Evolutionary conservation across 495 filamentous ascomycete species (phyloP), one percentile per base, ranked within the genome.

Genomic region (Penicillium steckii): DNA sequence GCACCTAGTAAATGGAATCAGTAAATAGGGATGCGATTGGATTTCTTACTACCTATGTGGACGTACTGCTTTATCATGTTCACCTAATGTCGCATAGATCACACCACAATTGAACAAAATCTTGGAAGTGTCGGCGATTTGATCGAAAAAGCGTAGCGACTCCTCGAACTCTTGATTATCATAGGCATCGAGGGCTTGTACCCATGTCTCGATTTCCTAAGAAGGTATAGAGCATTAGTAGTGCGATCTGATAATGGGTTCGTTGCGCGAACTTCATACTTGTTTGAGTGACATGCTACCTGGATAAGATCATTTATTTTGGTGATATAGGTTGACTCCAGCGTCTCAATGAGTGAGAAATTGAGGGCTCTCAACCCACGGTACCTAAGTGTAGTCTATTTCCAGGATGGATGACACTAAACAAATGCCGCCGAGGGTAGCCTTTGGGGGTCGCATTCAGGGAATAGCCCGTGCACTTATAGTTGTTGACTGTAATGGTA

Each of bases 121-220:
- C 78, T 96, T 97, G 44, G 95, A 97, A 2, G 94, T 99, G 67
- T 97, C 95, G 47, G 90, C 79, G 61, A 97, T 96, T 48, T 75
- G 78, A 45, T 89, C 87, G 64, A 98, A 99, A 48, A 84, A 78
- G 59, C 81, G 81, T 50, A 97, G 69, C 4, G 95, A 82, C 54
- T 89, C 82, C 55, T 96, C 94, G 70, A 95, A 97, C 60, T 97
- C 90, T 74, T 96, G 93, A 66, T 90, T 89, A 72, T 99, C 94
- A 74, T 97, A 99, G 63, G 87, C 85, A 48, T 80, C 85, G 22
- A 97, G 83, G 61, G 94, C 94, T 67, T 85, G 79, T 53, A 97
- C 95, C 94, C 94, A 99, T 27, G 89, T 94, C 77, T 97, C 92
- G 72, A 99, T 97, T 87, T 97, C 95, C 92, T 98, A 21, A n/a